phyloP scores from a whole-genome alignment of 371 early-diverging fungal genomes.

The Mucor piriformis region DNA sequence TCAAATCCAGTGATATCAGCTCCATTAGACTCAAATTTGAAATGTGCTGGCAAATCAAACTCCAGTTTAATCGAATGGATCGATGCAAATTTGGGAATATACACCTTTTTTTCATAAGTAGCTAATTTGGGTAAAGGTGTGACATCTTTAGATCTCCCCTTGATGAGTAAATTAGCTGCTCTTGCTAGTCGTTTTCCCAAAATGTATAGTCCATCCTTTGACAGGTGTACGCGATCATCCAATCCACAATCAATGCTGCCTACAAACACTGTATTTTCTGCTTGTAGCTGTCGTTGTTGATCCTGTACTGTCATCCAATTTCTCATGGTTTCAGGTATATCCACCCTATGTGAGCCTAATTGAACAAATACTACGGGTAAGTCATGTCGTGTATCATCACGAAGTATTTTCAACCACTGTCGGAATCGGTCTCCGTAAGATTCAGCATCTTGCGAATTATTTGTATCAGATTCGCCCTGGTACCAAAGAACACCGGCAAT shows the following conservation, averaged over 20 bases:
- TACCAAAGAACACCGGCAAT: slow-evolving; percentile 49
- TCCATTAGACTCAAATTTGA: background rate
- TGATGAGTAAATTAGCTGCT: slow-evolving; percentile 13
- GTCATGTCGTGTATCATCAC: slow-evolving; percentile 8
- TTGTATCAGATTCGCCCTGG: slow-evolving; percentile 50
- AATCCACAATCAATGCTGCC: slow-evolving; percentile 35
- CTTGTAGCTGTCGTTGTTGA: slow-evolving; percentile 22
- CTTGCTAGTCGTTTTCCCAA: slow-evolving; percentile 37
- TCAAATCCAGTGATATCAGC: slow-evolving; percentile 10
- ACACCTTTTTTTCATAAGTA: background rate
- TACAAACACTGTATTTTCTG: slow-evolving; percentile 16
- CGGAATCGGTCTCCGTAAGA: slow-evolving; percentile 20
- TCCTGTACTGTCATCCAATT: slow-evolving; percentile 35
- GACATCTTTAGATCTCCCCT: background rate
- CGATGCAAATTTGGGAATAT: background rate
- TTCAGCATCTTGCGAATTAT: background rate
- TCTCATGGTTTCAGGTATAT: background rate
- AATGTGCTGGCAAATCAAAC: background rate
- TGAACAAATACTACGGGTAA: slow-evolving; percentile 39
- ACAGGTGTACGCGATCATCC: slow-evolving; percentile 46
- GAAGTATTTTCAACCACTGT: slow-evolving; percentile 17
- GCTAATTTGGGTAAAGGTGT: slow-evolving; percentile 13
- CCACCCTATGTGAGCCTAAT: slow-evolving; percentile 27
- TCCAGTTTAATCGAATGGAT: background rate
- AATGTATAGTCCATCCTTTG: slow-evolving; percentile 21